Conservation (phyloP, 2,329 filamentous ascomycete species). For the Rachicladosporium sp. region DNA sequence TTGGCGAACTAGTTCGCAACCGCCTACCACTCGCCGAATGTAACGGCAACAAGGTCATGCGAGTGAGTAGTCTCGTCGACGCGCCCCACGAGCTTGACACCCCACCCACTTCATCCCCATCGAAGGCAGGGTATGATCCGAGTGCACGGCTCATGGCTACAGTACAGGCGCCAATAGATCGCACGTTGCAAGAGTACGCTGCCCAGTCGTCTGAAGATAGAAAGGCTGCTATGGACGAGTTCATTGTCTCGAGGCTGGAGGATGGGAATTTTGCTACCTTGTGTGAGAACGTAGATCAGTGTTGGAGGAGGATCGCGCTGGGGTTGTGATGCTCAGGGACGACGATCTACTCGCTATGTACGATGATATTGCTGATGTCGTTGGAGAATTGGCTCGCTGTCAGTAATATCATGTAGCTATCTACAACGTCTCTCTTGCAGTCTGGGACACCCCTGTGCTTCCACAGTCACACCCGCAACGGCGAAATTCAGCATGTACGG, state of each 20-base stretch:
- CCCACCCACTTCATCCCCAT: slow-evolving; percentile 9
- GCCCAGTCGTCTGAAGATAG: slow-evolving; percentile 30
- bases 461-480: too few species aligned
- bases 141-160: too few species aligned
- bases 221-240: slow-evolving; percentile 33
- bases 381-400: too few species aligned
- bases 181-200: slow-evolving; percentile 22
- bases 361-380: too few species aligned
- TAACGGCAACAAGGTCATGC: slow-evolving; percentile 4
- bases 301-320: slow-evolving; percentile 38
- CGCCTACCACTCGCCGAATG: slow-evolving; percentile 6
- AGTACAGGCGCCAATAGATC: too few species aligned
- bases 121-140: too few species aligned
- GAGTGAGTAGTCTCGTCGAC: slow-evolving; percentile 15
- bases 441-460: too few species aligned
- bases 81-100: slow-evolving; percentile 16
- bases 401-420: too few species aligned
- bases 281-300: slow-evolving; percentile 37
- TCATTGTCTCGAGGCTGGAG: slow-evolving; percentile 38
- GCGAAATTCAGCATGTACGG: too few species aligned
- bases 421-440: too few species aligned
- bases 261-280: slow-evolving; percentile 38
- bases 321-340: slow-evolving; percentile 18
- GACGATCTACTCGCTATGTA: too few species aligned
- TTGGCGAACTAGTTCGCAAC: slow-evolving; percentile 9